These are phyloP conservation scores for Rhizopus delemar DNA, from an alignment of 371 early-diverging fungal genomes.

Conservation along the genomic window DNA sequence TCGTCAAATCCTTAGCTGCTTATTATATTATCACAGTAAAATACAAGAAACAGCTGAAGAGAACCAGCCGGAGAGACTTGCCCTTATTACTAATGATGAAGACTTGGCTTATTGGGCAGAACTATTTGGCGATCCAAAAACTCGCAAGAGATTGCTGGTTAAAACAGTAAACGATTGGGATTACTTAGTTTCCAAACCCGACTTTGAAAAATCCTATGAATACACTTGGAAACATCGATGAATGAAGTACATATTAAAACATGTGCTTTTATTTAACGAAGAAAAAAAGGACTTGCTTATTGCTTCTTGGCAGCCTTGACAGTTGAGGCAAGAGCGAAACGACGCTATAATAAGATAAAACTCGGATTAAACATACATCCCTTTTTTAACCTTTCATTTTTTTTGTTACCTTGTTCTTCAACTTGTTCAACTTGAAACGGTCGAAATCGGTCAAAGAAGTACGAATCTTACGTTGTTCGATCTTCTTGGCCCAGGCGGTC, in stretches of 20 bases:
- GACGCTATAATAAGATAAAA: conserved; percentile 35
- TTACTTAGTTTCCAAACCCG: conserved; percentile 34
- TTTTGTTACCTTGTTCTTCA: conserved; percentile 75
- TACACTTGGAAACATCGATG: conserved; percentile 33
- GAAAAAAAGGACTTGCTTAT: conserved; percentile 18
- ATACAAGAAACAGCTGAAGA: conserved; percentile 7
- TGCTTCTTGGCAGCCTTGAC: conserved; percentile 49
- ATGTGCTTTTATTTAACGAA: conserved; percentile 3
- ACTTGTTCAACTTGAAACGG: conserved; percentile 91
- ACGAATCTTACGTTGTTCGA: conserved; percentile 78
- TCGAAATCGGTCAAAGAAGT: conserved; percentile 91
- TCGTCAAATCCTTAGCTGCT: conserved; percentile 44
- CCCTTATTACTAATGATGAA: conserved; percentile 52
- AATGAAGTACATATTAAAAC: background rate
- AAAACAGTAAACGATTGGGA: conserved; percentile 53
- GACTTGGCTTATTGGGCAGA: conserved; percentile 53
- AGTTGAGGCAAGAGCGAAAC: conserved; percentile 44
- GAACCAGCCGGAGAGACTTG: conserved; percentile 23
- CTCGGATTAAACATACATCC: background rate
- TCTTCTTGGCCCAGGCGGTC: conserved; percentile 95
- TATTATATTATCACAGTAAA: conserved; percentile 37
- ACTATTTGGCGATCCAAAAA: conserved; percentile 44
- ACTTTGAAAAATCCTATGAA: conserved; percentile 30
- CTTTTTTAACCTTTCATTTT: background rate
- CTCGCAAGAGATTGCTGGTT: conserved; percentile 36